Evolutionary conservation across 2,329 filamentous ascomycete species (phyloP), one percentile per base, ranked within the genome.

Genomic region (Xylariales sp.): DNA sequence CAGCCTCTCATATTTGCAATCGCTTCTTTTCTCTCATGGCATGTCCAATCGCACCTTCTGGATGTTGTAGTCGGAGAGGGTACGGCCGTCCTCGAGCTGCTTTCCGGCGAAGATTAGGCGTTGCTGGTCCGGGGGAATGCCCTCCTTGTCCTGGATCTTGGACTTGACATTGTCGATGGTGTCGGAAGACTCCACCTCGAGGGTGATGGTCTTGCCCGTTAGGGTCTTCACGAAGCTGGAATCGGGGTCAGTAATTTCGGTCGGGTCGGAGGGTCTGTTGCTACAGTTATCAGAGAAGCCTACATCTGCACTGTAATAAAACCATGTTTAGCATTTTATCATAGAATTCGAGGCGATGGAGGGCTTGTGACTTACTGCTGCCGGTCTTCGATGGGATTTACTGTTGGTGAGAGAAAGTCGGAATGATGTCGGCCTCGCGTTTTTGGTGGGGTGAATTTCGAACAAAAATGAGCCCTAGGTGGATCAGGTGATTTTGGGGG

Each of bases 131-230:
- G 90, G 90, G 62, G 91, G 91, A 59, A 96, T 96, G 62, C 91
- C 91, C 78, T 96, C 91, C 86, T 96, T 96, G 76, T 96, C 90
- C 79, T 96, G 91, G 73, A 97, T 96, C 86, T 96, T 96, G 78
- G 84, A 85, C 85, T 97, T 97, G 74, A 97, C 91, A 83, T 96
- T 97, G 84, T 97, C 91, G 78, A 97, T 97, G 64, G 91, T 96
- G 76, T 97, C 91, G 67, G 83, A 88, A 65, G 89, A 95, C 84
- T 96, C 91, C 70, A 96, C 90, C 85, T 97, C 91, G 64, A 96
- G 86, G 74, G 93, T 97, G 81, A 97, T 96, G 73, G 91, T 97
- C 88, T 97, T 97, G 76, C 93, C 91, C 81, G 91, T 96, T 68
- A 96, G 88, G 82, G 91, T 96, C 86, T 96, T 97, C 78, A 97